A percentile compares a stretch with the other conserved stretches of the same genome.
phyloP scores from a whole-genome alignment of 306 rosid species.

The Prunus mira region DNA sequence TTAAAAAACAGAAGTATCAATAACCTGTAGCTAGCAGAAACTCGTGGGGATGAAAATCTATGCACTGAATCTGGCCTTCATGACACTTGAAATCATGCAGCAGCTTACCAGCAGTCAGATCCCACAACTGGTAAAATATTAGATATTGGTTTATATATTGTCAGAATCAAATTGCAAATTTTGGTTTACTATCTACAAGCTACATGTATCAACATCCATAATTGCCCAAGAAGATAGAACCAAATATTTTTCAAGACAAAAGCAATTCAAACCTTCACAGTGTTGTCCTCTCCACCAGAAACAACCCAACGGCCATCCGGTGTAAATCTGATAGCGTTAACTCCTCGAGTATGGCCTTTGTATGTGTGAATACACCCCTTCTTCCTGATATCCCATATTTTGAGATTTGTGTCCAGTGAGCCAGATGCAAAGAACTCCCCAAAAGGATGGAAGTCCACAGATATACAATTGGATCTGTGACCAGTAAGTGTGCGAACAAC shows the following conservation, averaged over 20 bases:
- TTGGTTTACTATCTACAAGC: not conserved
- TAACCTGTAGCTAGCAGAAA: constrained; percentile 96
- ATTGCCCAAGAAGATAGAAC: not conserved
- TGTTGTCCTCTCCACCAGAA: constrained; percentile 98
- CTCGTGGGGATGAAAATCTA: constrained; percentile 97
- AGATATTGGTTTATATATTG: constrained; percentile 10
- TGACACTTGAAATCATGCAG: constrained; percentile 92
- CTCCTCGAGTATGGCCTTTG: constrained; percentile 99
- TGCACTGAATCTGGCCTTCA: constrained; percentile 95
- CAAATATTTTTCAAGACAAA: constrained; percentile 2
- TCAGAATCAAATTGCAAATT: not conserved
- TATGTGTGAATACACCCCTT: constrained; percentile 98
- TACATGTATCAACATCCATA: not conserved
- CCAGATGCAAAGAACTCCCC: constrained; percentile 99
- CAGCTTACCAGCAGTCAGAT: constrained; percentile 94
- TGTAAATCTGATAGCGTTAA: constrained; percentile 94
- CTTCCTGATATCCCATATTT: constrained; percentile 99
- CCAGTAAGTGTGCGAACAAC: constrained; percentile 99
- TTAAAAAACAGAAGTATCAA: constrained; percentile 25
- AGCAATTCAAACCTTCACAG: constrained; percentile 75
- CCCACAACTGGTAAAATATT: constrained; percentile 76
- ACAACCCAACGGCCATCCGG: constrained; percentile 99
- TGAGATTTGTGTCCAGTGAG: constrained; percentile 91
- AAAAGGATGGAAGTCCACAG: constrained; percentile 96
- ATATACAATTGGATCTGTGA: constrained; percentile 96